Conservation (phyloP, 2,329 filamentous ascomycete genomes). For the Pyrenochaeta sp. region DNA sequence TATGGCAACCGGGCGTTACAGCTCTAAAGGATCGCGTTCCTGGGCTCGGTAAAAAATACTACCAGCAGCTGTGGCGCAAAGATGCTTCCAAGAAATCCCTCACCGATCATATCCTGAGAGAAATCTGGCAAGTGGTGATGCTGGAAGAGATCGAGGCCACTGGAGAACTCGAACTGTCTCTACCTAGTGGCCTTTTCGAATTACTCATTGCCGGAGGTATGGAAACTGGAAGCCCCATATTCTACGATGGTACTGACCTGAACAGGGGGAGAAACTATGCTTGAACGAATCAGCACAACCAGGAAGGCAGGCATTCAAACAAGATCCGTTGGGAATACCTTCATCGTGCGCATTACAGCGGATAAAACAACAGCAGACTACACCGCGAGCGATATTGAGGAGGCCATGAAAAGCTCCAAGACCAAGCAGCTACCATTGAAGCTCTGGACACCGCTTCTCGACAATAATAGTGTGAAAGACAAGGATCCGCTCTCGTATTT, state of each 20-base stretch:
- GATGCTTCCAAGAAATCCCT: slow-evolving; percentile 37
- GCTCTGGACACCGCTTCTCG: slow-evolving; percentile 28
- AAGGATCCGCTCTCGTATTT: slow-evolving; percentile 17
- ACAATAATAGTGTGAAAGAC: slow-evolving; percentile 5
- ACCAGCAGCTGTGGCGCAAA: slow-evolving; percentile 12
- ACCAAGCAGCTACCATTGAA: slow-evolving; percentile 25
- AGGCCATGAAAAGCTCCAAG: slow-evolving; percentile 26
- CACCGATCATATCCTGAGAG: slow-evolving; percentile 44
- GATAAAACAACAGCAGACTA: slow-evolving; percentile 47
- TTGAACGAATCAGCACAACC: slow-evolving; percentile 36
- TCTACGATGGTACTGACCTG: slow-evolving; percentile 11
- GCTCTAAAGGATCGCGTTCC: slow-evolving; percentile 33
- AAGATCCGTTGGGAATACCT: too few relatives aligned
- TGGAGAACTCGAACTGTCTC: slow-evolving; percentile 44
- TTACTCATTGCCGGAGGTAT: slow-evolving; percentile 39
- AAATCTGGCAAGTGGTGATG: slow-evolving; percentile 40
- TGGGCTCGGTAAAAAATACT: slow-evolving; percentile 18
- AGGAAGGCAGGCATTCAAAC: too few relatives aligned
- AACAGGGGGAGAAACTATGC: slow-evolving; percentile 23
- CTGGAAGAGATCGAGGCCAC: slow-evolving; percentile 46
- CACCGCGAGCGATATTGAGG: slow-evolving; percentile 43
- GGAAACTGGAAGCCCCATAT: too few relatives aligned
- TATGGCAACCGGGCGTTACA: slow-evolving; percentile 43
- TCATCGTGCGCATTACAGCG: slow-evolving; percentile 46
- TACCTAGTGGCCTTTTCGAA: slow-evolving; percentile 46